Evolutionary conservation across 345 rosid species (phyloP).

Genomic region (Laguncularia racemosa): DNA sequence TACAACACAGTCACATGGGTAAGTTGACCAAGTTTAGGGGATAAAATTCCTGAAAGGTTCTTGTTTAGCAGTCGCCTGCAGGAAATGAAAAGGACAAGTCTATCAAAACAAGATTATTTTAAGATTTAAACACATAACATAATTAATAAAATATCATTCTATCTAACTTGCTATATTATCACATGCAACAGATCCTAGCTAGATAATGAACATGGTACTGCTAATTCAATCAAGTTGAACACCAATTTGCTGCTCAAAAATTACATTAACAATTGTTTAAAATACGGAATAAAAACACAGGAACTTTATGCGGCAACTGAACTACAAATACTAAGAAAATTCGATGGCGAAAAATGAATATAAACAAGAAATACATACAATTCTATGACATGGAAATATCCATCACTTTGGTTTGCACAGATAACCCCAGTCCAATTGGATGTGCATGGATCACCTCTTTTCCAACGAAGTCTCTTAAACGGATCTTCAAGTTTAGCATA

Average conservation of each 20-base stretch:
- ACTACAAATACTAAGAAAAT: too few relatives aligned
- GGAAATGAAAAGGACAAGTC: neutral
- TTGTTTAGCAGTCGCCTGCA: conserved; percentile 64
- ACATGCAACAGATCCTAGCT: too few relatives aligned
- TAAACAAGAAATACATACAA: conserved; percentile 32
- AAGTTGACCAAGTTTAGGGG: conserved; percentile 71
- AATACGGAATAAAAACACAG: too few relatives aligned
- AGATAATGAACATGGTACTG: too few relatives aligned
- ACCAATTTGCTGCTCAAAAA: too few relatives aligned
- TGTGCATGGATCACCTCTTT: conserved; percentile 70
- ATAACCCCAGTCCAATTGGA: conserved; percentile 88
- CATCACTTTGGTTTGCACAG: conserved; percentile 50
- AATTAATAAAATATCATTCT: too few relatives aligned
- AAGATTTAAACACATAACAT: neutral
- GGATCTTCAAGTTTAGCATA: conserved; percentile 45
- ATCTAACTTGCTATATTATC: too few relatives aligned
- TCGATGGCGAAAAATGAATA: neutral
- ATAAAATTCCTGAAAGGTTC: conserved; percentile 76
- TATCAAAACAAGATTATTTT: neutral
- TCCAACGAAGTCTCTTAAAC: conserved; percentile 59
- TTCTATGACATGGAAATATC: conserved; percentile 68
- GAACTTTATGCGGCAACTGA: too few relatives aligned
- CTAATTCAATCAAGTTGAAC: too few relatives aligned
- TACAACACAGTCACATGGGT: conserved; percentile 58
- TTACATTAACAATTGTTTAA: too few relatives aligned